Conservation (phyloP, 1,284 basidiomycete genomes). For the Ustilago crameri region DNA sequence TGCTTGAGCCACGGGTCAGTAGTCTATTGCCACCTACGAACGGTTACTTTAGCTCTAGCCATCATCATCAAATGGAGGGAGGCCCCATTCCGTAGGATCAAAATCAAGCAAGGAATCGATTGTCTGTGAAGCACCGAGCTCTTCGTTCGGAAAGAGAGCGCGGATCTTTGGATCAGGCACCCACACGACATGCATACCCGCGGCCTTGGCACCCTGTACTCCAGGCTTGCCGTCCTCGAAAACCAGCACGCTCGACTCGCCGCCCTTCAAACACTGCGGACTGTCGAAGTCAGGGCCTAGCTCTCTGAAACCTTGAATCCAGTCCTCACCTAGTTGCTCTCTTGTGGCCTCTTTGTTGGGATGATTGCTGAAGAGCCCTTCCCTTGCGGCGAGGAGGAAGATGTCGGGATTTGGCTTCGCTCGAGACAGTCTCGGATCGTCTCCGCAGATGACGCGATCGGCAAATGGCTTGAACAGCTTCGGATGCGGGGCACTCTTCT, state of each 20-base stretch:
- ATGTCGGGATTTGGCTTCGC: constrained; percentile 68
- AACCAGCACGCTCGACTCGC: constrained; percentile 64
- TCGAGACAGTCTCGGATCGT: constrained; percentile 56
- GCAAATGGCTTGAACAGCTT: constrained; percentile 61
- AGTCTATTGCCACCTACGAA: too few relatives aligned
- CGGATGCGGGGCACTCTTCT: constrained; percentile 59
- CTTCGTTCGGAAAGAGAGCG: constrained; percentile 39
- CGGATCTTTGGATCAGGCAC: constrained; percentile 61
- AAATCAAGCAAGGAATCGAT: constrained; percentile 62
- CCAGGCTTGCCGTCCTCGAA: constrained; percentile 68
- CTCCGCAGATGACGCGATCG: constrained; percentile 62
- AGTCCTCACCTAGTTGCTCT: constrained; percentile 29
- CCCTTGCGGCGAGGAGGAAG: constrained; percentile 65
- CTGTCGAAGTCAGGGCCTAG: constrained; percentile 57
- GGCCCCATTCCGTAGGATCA: constrained; percentile 63
- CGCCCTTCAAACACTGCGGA: constrained; percentile 38
- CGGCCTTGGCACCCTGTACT: constrained; percentile 61
- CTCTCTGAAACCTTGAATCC: constrained; percentile 38
- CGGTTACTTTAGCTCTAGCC: too few relatives aligned
- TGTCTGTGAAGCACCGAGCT: constrained; percentile 58
- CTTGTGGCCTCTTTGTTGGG: constrained; percentile 16
- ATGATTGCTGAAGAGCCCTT: constrained; percentile 52
- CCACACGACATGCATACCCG: constrained; percentile 68
- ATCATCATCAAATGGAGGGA: constrained; percentile 61
- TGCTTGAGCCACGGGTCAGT: too few relatives aligned